Percentiles rank a stretch among this genome's conserved stretches.
phyloP scores from a whole-genome alignment of 2,329 filamentous ascomycete genomes.

The Colletotrichum graminicola region DNA sequence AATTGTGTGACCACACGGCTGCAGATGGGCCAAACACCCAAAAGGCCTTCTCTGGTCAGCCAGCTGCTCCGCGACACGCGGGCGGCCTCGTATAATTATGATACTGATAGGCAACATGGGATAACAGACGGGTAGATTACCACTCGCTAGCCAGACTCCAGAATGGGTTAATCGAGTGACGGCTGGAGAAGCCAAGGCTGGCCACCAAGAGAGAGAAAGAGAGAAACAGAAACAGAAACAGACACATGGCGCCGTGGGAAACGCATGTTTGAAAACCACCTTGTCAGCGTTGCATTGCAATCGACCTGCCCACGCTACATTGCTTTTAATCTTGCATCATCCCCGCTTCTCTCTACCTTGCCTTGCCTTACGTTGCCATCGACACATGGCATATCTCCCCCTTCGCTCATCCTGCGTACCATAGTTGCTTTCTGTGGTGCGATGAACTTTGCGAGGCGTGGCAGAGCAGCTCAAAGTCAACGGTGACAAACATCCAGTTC shows the following conservation, averaged over 20 bases:
- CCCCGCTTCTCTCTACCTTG: neutral
- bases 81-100: neutral
- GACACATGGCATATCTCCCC: neutral
- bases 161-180: slow-evolving; percentile 20
- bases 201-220: neutral
- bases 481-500: slow-evolving; percentile 39
- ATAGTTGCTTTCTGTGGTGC: slow-evolving; percentile 28
- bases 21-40: slow-evolving; percentile 30
- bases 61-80: slow-evolving; percentile 17
- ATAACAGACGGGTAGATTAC: neutral
- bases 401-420: slow-evolving; percentile 15
- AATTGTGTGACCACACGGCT: slow-evolving; percentile 1
- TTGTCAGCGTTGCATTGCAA: slow-evolving; percentile 29
- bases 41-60: neutral
- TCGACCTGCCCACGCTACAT: slow-evolving; percentile 23
- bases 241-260: slow-evolving; percentile 16
- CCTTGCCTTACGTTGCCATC: neutral
- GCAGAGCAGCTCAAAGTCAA: slow-evolving; percentile 30
- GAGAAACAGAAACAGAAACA: slow-evolving; percentile 35
- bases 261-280: slow-evolving; percentile 8
- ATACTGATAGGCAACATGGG: neutral
- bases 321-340: neutral
- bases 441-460: slow-evolving; percentile 39
- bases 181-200: neutral
- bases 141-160: slow-evolving; percentile 18